Percentiles rank a stretch among this genome's conserved stretches.
Conservation (phyloP, 805 yeast genomes). For the Metschnikowia hibisci region DNA sequence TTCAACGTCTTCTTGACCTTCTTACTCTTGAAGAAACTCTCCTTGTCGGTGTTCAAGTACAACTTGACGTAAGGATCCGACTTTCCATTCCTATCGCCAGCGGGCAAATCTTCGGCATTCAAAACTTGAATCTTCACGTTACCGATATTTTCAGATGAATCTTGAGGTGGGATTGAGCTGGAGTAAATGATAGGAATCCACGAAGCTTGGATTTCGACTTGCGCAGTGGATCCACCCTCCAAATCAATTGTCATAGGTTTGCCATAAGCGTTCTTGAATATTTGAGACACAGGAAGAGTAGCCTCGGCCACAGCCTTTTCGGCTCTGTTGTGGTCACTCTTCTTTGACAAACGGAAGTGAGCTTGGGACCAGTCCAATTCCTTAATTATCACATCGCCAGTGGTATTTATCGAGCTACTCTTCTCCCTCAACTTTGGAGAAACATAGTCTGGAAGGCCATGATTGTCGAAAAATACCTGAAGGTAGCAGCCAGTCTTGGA, state of each 20-base stretch:
- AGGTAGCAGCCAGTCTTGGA: constrained; percentile 57
- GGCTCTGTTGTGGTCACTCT: constrained; percentile 49
- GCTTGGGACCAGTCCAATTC: constrained; percentile 74
- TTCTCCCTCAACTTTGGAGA: constrained; percentile 51
- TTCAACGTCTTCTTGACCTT: constrained; percentile 80
- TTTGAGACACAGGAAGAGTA: constrained; percentile 60
- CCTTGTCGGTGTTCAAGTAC: constrained; percentile 58
- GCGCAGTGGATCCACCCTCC: constrained; percentile 48
- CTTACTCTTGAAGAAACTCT: constrained; percentile 66
- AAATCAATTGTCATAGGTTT: constrained; percentile 56
- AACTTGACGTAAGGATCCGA: constrained; percentile 87
- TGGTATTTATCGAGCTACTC: constrained; percentile 31
- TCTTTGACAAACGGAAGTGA: constrained; percentile 57
- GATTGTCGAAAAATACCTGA: constrained; percentile 75
- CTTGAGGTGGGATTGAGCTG: constrained; percentile 63
- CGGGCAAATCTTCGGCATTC: constrained; percentile 62
- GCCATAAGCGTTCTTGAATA: constrained; percentile 62
- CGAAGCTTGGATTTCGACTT: constrained; percentile 57
- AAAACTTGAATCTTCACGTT: constrained; percentile 55
- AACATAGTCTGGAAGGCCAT: constrained; percentile 59
- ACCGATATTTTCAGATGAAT: constrained; percentile 75
- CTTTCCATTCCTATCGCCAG: constrained; percentile 90
- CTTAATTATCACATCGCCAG: constrained; percentile 72
- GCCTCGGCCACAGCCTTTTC: constrained; percentile 59
- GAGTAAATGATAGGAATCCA: constrained; percentile 72